phyloP scores from a whole-genome alignment of 2,329 filamentous ascomycete genomes.

The Claviceps fusiformis region DNA sequence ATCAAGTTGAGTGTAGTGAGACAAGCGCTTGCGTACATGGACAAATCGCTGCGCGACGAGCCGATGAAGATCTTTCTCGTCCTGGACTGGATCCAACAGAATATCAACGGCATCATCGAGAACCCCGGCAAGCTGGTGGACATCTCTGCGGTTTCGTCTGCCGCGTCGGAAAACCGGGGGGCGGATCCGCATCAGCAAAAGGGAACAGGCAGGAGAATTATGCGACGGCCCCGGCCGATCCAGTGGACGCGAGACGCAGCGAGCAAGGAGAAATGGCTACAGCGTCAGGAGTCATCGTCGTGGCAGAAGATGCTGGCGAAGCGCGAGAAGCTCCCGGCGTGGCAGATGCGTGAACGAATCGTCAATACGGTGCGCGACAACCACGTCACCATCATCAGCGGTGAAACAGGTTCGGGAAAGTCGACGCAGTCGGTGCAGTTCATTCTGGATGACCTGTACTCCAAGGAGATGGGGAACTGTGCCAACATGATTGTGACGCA shows the following conservation, averaged over 20 bases:
- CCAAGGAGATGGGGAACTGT: conserved; percentile 55
- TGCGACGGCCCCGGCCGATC: conserved; percentile 42
- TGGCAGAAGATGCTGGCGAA: conserved; percentile 64
- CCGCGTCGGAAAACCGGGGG: conserved; percentile 40
- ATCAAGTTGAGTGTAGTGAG: conserved; percentile 82
- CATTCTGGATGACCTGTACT: conserved; percentile 80
- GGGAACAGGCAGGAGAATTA: conserved; percentile 15
- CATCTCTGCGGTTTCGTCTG: conserved; percentile 65
- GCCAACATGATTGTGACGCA: conserved; percentile 94
- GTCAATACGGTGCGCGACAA: conserved; percentile 60
- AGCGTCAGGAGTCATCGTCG: conserved; percentile 47
- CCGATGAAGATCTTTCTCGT: conserved; percentile 82
- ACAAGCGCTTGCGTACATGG: conserved; percentile 58
- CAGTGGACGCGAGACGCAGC: conserved; percentile 46
- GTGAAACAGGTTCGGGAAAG: conserved; percentile 93
- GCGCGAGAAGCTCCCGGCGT: conserved; percentile 69
- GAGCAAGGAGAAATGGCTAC: conserved; percentile 56
- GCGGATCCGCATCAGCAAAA: conserved; percentile 14
- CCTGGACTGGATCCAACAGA: conserved; percentile 81
- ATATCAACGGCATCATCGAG: conserved; percentile 70
- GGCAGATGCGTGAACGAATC: conserved; percentile 67
- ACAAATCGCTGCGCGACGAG: conserved; percentile 60
- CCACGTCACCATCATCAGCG: conserved; percentile 91
- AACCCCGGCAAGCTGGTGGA: conserved; percentile 73
- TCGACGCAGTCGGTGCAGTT: conserved; percentile 96